A percentile compares a stretch with the other conserved stretches of the same genome.
Evolutionary conservation across 768 basidiomycete genomes (phyloP).

Genomic region (Russula emetica): DNA sequence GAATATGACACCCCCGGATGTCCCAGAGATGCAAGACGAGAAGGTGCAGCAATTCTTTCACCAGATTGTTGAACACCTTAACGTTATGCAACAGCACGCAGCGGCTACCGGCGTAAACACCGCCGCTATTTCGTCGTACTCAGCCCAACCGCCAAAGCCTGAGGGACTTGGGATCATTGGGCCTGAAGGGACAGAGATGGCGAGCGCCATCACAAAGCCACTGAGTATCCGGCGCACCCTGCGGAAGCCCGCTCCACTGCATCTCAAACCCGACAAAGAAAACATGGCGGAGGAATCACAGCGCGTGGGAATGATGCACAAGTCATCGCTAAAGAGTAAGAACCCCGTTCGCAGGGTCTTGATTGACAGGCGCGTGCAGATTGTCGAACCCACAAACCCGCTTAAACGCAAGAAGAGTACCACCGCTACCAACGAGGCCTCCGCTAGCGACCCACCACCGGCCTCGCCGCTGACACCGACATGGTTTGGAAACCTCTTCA

Average conservation of each 20-base stretch:
- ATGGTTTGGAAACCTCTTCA: slow-evolving; percentile 90
- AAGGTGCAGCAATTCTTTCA: slow-evolving; percentile 81
- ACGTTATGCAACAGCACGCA: slow-evolving; percentile 60
- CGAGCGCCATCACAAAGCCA: slow-evolving; percentile 37
- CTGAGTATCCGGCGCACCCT: slow-evolving; percentile 39
- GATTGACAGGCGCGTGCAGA: slow-evolving; percentile 43
- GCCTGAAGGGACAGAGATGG: slow-evolving; percentile 15
- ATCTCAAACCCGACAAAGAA: slow-evolving; percentile 52
- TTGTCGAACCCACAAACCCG: slow-evolving; percentile 45
- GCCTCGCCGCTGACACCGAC: slow-evolving; percentile 44
- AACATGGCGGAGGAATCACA: slow-evolving; percentile 36
- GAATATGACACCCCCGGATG: slow-evolving; percentile 43
- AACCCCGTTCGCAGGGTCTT: slow-evolving; percentile 29
- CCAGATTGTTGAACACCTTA: slow-evolving; percentile 78
- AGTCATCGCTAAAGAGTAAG: slow-evolving; percentile 43
- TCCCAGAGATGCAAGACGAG: slow-evolving; percentile 70
- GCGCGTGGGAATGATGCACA: slow-evolving; percentile 28
- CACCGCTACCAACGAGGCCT: slow-evolving; percentile 24
- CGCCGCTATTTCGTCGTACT: slow-evolving; percentile 4
- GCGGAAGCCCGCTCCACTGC: slow-evolving; percentile 24
- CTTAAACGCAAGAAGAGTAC: slow-evolving; percentile 37
- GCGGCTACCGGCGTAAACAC: slow-evolving; percentile 20
- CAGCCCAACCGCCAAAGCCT: not conserved
- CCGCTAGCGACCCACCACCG: slow-evolving; percentile 37
- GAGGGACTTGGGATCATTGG: slow-evolving; percentile 21